A percentile compares a stretch with the other conserved stretches of the same genome.
These are phyloP conservation scores for Paraconiothyrium sp. DNA, from an alignment of 2,329 filamentous ascomycete genomes.

Conservation along the genomic window DNA sequence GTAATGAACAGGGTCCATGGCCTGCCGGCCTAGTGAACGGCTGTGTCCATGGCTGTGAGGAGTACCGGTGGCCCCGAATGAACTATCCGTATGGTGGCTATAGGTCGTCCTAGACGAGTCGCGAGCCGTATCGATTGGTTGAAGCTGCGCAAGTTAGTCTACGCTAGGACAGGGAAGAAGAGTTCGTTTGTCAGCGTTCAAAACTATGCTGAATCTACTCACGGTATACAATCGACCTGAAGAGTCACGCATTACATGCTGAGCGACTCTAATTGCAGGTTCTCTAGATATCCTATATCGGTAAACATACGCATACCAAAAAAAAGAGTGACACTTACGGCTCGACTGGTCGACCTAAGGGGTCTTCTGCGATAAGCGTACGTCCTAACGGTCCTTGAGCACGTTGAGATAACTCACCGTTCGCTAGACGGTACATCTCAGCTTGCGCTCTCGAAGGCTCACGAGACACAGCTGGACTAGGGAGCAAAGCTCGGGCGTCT, in stretches of 20 bases:
- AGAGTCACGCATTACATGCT: constrained; percentile 34
- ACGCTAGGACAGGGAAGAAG: constrained; percentile 9
- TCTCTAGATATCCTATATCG: constrained; percentile 28
- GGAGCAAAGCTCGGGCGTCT: constrained; percentile 15
- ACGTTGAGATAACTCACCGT: constrained; percentile 20
- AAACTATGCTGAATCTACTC: constrained; percentile 34
- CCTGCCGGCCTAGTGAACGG: constrained; percentile 22
- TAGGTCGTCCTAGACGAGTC: neutral
- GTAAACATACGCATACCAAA: constrained; percentile 24
- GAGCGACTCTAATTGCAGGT: constrained; percentile 22
- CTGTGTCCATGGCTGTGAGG: constrained; percentile 28
- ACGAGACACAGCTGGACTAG: constrained; percentile 6
- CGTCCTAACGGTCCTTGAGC: constrained; percentile 24
- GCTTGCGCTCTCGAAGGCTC: constrained; percentile 14
- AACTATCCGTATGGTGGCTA: neutral
- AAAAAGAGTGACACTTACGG: constrained; percentile 28
- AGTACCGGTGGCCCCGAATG: neutral
- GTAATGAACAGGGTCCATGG: constrained; percentile 20
- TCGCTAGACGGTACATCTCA: constrained; percentile 21
- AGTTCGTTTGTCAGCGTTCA: constrained; percentile 24
- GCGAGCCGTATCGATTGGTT: constrained; percentile 35
- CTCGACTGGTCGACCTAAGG: constrained; percentile 17
- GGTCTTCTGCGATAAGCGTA: neutral
- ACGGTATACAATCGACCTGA: constrained; percentile 46
- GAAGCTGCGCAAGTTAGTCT: constrained; percentile 41